These are phyloP conservation scores for Lentinula aciculospora DNA, from an alignment of 768 basidiomycete species.

Conservation along the genomic window DNA sequence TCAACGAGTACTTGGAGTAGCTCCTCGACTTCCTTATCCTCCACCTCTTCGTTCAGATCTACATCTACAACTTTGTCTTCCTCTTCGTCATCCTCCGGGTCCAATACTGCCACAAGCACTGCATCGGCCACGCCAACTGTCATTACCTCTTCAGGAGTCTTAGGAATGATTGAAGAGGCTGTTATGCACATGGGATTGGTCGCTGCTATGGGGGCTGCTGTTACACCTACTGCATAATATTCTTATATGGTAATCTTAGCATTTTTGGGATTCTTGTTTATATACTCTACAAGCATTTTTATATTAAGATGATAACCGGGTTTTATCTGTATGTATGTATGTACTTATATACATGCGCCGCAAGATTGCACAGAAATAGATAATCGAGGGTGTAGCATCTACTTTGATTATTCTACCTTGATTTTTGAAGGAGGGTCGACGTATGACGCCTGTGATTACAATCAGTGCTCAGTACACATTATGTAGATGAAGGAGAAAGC, in stretches of 20 bases:
- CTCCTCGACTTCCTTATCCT: slow-evolving; percentile 25
- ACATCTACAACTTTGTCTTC: slow-evolving; percentile 23
- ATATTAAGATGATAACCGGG: neutral
- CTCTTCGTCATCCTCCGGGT: slow-evolving; percentile 23
- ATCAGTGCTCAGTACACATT: neutral
- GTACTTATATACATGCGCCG: neutral
- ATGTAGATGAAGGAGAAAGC: slow-evolving; percentile 16
- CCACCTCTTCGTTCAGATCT: slow-evolving; percentile 27
- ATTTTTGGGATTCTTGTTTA: neutral
- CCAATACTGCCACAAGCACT: neutral
- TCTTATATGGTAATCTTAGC: neutral
- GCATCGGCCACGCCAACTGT: neutral
- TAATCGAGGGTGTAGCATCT: too few relatives aligned
- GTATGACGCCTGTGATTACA: slow-evolving; percentile 39
- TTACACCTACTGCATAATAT: neutral
- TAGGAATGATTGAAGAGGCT: neutral
- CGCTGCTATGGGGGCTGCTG: neutral
- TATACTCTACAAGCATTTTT: neutral
- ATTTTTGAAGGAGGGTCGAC: slow-evolving; percentile 52
- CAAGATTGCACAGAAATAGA: slow-evolving; percentile 17
- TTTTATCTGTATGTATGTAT: neutral
- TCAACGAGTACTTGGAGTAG: neutral
- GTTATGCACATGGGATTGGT: neutral
- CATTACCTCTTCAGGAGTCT: neutral
- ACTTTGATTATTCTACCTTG: slow-evolving; percentile 33